phyloP scores from a whole-genome alignment of 352 stramenopile species.

The Phytophthora pisi region DNA sequence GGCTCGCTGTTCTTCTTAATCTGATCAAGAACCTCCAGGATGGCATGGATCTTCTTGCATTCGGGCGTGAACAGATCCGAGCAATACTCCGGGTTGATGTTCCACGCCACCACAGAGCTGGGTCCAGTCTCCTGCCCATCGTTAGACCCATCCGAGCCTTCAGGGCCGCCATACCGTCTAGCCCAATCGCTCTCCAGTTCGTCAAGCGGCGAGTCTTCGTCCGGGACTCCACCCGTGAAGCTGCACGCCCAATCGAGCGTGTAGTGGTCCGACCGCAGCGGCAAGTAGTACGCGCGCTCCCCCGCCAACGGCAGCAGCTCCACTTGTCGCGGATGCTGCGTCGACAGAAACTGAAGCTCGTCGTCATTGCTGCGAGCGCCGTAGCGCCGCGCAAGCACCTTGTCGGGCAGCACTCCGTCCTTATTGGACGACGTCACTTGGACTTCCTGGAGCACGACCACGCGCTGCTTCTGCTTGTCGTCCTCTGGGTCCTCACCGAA shows the following conservation, averaged over 20 bases:
- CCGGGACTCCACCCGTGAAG: constrained; percentile 29
- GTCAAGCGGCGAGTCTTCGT: constrained; percentile 39
- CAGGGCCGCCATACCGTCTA: constrained; percentile 2
- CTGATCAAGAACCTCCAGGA: constrained; percentile 30
- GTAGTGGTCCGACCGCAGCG: constrained; percentile 58
- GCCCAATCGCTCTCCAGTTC: constrained; percentile 32
- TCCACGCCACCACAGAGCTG: constrained; percentile 29
- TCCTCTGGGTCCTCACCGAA: constrained; percentile 19
- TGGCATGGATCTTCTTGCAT: constrained; percentile 26
- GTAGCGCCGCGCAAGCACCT: constrained; percentile 15
- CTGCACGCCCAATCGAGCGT: constrained; percentile 48
- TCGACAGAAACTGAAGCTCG: constrained; percentile 48
- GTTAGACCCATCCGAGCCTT: background rate
- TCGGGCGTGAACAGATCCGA: constrained; percentile 30
- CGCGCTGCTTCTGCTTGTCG: constrained; percentile 7
- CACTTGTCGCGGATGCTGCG: constrained; percentile 44
- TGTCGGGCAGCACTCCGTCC: constrained; percentile 15
- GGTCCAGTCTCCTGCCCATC: background rate
- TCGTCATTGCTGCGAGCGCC: background rate
- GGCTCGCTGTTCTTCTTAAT: constrained; percentile 20
- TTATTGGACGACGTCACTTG: background rate
- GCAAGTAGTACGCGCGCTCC: constrained; percentile 61
- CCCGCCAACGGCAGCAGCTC: constrained; percentile 51
- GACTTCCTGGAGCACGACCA: constrained; percentile 32
- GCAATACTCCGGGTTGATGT: constrained; percentile 25